Conservation (phyloP, 768 basidiomycete species). For the Lentinula guzmanii region DNA sequence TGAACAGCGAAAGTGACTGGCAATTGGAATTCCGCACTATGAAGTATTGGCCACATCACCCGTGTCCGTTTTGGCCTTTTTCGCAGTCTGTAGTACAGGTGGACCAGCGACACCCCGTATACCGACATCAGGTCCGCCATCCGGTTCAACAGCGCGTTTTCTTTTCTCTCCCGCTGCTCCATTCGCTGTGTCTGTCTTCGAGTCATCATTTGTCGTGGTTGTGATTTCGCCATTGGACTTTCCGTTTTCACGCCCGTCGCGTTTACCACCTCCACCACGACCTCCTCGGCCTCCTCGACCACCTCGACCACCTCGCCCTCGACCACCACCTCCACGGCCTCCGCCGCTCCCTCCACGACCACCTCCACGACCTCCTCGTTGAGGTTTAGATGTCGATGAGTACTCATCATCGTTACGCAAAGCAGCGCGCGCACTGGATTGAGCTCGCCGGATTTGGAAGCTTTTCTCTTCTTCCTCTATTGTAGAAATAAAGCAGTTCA, state of each 20-base stretch:
- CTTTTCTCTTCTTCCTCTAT: constrained; percentile 67
- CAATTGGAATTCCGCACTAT: not conserved
- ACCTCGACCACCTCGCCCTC: constrained; percentile 28
- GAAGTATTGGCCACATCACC: not conserved
- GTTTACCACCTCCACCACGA: constrained; percentile 11
- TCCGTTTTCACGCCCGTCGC: constrained; percentile 4
- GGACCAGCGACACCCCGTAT: constrained; percentile 60
- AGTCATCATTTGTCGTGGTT: constrained; percentile 18
- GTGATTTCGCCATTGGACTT: constrained; percentile 9
- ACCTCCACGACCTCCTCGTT: constrained; percentile 29
- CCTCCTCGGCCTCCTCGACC: constrained; percentile 30
- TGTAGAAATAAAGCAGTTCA: not conserved
- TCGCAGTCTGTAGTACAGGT: constrained; percentile 32
- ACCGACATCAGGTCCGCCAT: constrained; percentile 68
- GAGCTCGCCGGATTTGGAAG: constrained; percentile 72
- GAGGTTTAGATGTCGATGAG: constrained; percentile 8
- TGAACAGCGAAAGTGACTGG: too few species aligned
- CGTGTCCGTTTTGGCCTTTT: constrained; percentile 37
- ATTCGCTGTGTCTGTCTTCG: constrained; percentile 27
- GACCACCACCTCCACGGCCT: constrained; percentile 33
- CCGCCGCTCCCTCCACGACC: constrained; percentile 30
- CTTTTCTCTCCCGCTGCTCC: constrained; percentile 56
- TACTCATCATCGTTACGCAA: constrained; percentile 25
- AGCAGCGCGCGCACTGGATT: constrained; percentile 54
- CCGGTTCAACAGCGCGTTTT: constrained; percentile 72